A percentile compares a stretch with the other conserved stretches of the same genome.
phyloP scores from a whole-genome alignment of 208 protist species.

The Herpetomonas samuelpessoai region DNA sequence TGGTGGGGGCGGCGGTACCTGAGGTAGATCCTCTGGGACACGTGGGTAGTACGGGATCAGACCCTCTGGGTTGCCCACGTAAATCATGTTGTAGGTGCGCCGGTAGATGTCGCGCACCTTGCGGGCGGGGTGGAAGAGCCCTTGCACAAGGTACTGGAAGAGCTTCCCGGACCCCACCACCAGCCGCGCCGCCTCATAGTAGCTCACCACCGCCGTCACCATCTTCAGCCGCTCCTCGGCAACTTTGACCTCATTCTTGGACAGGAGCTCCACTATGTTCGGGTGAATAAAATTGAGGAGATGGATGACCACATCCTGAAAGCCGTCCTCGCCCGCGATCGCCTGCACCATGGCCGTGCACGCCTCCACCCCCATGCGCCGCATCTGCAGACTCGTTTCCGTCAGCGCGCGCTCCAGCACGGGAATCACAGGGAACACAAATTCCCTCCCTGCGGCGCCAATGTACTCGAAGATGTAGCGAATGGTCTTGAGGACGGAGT shows the following conservation, averaged over 20 bases:
- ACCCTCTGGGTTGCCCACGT: conserved; percentile 95
- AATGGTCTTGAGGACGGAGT: conserved; percentile 98
- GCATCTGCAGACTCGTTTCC: conserved; percentile 98
- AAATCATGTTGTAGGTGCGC: conserved; percentile 99
- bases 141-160: conserved; percentile 96
- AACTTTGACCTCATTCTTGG: conserved; percentile 80
- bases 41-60: conserved; percentile 95
- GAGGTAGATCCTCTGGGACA: conserved; percentile 43
- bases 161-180: conserved; percentile 93
- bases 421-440: conserved; percentile 97
- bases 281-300: conserved; percentile 99
- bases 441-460: conserved; percentile 97
- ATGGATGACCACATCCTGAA: conserved; percentile 96
- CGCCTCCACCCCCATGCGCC: conserved; percentile 97
- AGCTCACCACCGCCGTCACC: conserved; percentile 96
- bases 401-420: conserved; percentile 98
- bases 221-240: conserved; percentile 85
- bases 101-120: conserved; percentile 99
- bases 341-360: conserved; percentile 95
- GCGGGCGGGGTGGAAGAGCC: conserved; percentile 98
- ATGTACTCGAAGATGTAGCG: conserved; percentile 99
- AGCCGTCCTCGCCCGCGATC: conserved; percentile 68
- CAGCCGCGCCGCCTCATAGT: conserved; percentile 96
- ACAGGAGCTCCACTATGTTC: conserved; percentile 99
- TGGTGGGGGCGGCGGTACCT: too few species aligned